Evolutionary conservation across 2,329 filamentous ascomycete genomes (phyloP), one percentile per base, ranked within the genome.

Genomic region (Claviceps sp.): DNA sequence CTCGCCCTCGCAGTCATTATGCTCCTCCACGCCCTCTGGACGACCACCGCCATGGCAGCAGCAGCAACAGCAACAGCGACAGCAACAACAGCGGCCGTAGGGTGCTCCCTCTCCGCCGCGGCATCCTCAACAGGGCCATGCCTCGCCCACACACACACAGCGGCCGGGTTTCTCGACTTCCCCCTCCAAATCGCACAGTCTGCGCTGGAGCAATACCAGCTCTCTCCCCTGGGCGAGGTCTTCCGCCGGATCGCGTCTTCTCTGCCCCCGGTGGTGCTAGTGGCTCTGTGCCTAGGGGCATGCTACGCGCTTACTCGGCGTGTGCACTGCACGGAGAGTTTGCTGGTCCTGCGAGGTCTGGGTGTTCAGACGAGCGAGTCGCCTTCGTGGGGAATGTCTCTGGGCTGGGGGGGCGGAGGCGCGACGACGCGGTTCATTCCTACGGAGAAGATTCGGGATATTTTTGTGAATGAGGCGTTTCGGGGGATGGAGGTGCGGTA

Each of bases 401-500:
- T 90, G 39, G 65, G 67, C 3, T 60, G 66, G 17, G 59, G 64
- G 46, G 67, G 3, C 6, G 43, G 43, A 2, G 43, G 43, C 24
- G 43, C 22, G 14, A 30, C 70, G 51, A 76, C 77, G 61, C 68
- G 77, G 52, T 77, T 83, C 66, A 97, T 98, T 54, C 91, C 93
- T 0, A 95, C 91, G 0, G 87, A 85, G 45, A 84, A 88, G 68
- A 94, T 98, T 53, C 87, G 87, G 64, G 93, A 98, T 65, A 84
- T 98, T 52, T 81, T 96, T 51, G 87, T 98, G 49, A 89, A 96
- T 65, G 93, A 98, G 72, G 93, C 90, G 3, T 97, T 97, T 68
- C 81, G 81, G 53, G 90, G 90, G 0, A 95, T 96, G 62, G 88
- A 90, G 69, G 89, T 97, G 39, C 74, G 84, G 42, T 95, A 91